Evolutionary conservation across 148 eudicot genomes (phyloP), one percentile per base, ranked within the genome.

Genomic region (Cornus kousa): DNA sequence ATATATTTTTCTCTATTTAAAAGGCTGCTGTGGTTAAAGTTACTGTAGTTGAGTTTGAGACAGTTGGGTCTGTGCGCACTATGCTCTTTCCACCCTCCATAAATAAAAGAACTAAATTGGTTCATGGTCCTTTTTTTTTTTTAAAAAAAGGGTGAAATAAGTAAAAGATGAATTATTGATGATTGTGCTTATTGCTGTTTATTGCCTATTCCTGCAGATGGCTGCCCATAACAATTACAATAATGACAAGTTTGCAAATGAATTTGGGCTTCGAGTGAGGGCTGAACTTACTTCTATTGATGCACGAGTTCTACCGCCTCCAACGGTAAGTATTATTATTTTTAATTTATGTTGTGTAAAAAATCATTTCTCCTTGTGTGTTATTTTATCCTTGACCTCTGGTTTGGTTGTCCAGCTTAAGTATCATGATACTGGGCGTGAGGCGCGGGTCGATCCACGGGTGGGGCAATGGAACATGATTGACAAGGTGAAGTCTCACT

Each of bases 401-500:
- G 11, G 9, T 62, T 48, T 67, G 35, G 22, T 67, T 62, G 46
- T 78, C 12, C 84, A 96, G 98, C 88, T 96, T 4, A 82, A 82
- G 80, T 96, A 96, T 77, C 90, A 89, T 67, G 91, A 81, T 12
- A 74, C 83, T 77, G 92, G 89, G 4, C 75, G 40, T 48, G 90
- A 90, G 67, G 33, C 74, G 20, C 71, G 53, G 57, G 85, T 89
- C 28, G 84, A 90, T 32, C 99, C 99, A 9, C 78, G 79, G 2
- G 90, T 89, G 17, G 99, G 99, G 0, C 85, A 81, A 22, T 96
- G 99, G 99, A 96, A 96, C 67, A 96, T 93, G 99, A 96, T 93
- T 0, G 73, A 87, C 17, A 90, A 88, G 94, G 99, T 96, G 64
- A 74, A 12, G 37, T 65, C 5, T 9, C 71, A 7, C 35, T 72